phyloP scores from a whole-genome alignment of 495 filamentous ascomycete genomes.

The Staphylotrichum tortipilum region DNA sequence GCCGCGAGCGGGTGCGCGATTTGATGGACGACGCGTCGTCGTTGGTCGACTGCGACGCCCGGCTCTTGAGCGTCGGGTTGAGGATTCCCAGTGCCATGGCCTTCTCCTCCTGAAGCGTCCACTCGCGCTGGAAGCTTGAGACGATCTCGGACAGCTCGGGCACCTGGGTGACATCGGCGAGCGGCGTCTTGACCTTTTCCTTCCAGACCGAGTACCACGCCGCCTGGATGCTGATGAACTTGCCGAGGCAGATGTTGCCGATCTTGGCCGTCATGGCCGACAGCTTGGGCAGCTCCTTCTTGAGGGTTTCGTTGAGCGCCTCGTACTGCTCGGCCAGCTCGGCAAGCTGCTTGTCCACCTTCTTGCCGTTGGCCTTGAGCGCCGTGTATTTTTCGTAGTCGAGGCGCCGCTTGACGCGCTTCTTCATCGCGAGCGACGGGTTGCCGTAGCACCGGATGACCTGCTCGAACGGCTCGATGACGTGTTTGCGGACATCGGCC shows the following conservation, averaged over 20 bases:
- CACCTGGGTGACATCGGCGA: slow-evolving; percentile 53
- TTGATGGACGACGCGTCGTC: slow-evolving; percentile 33
- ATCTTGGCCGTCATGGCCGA: slow-evolving; percentile 69
- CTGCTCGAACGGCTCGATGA: slow-evolving; percentile 79
- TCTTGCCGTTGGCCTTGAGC: slow-evolving; percentile 61
- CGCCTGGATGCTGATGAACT: slow-evolving; percentile 72
- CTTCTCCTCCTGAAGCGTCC: slow-evolving; percentile 48
- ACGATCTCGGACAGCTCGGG: slow-evolving; percentile 61
- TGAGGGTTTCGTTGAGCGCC: slow-evolving; percentile 83
- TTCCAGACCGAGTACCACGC: slow-evolving; percentile 74
- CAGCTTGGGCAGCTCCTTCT: slow-evolving; percentile 83
- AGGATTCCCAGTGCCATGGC: slow-evolving; percentile 42
- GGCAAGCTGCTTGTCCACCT: slow-evolving; percentile 67
- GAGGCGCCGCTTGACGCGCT: slow-evolving; percentile 78
- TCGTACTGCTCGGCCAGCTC: slow-evolving; percentile 80
- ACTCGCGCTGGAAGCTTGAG: slow-evolving; percentile 64
- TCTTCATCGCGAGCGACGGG: slow-evolving; percentile 78
- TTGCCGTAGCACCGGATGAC: slow-evolving; percentile 72
- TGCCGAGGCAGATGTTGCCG: slow-evolving; percentile 67
- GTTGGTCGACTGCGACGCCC: slow-evolving; percentile 39
- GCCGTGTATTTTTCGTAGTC: slow-evolving; percentile 65
- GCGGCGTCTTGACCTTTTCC: slow-evolving; percentile 64
- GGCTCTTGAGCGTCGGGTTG: slow-evolving; percentile 34
- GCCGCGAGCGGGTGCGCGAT: slow-evolving; percentile 33
- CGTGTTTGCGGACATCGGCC: slow-evolving; percentile 63